These are phyloP conservation scores for Globisporangium takayamanum DNA, from an alignment of 352 stramenopile genomes.

Conservation along the genomic window DNA sequence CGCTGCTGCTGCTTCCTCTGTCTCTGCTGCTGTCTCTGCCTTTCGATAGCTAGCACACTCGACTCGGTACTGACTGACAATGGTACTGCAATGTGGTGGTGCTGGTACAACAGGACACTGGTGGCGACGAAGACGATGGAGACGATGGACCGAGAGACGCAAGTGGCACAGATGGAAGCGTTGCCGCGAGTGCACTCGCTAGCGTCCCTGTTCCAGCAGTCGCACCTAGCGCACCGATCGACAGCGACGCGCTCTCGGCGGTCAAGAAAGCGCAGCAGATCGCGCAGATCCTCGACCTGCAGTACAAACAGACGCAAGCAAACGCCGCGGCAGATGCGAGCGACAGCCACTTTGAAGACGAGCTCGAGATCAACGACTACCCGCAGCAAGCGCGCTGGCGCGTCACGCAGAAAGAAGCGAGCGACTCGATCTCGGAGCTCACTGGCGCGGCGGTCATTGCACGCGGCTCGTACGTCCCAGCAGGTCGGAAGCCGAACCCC, in stretches of 20 bases:
- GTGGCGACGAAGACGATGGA: slow-evolving; percentile 43
- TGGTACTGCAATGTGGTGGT: background rate
- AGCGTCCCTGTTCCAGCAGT: background rate
- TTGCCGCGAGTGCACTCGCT: background rate
- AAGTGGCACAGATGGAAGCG: slow-evolving; percentile 4
- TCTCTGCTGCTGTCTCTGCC: too few relatives aligned
- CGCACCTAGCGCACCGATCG: slow-evolving; percentile 15
- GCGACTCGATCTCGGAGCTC: slow-evolving; percentile 82
- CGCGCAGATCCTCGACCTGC: slow-evolving; percentile 73
- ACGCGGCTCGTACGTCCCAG: slow-evolving; percentile 84
- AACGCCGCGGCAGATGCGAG: slow-evolving; percentile 18
- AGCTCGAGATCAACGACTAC: slow-evolving; percentile 95
- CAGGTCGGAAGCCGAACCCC: slow-evolving; percentile 76
- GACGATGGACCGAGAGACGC: slow-evolving; percentile 31
- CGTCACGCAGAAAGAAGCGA: slow-evolving; percentile 84
- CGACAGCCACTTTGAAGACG: slow-evolving; percentile 79
- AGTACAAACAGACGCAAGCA: slow-evolving; percentile 59
- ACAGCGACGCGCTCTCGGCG: slow-evolving; percentile 61
- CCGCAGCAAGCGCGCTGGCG: slow-evolving; percentile 87
- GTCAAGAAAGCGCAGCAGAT: slow-evolving; percentile 83
- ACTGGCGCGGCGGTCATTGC: slow-evolving; percentile 85
- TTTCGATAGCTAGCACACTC: background rate
- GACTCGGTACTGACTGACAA: background rate
- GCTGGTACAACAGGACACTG: slow-evolving; percentile 32
- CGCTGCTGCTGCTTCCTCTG: background rate